Evolutionary conservation across 1,139 yeast species (phyloP), one percentile per base, ranked within the genome.

Genomic region (Blastobotrys raffinosifermentans): DNA sequence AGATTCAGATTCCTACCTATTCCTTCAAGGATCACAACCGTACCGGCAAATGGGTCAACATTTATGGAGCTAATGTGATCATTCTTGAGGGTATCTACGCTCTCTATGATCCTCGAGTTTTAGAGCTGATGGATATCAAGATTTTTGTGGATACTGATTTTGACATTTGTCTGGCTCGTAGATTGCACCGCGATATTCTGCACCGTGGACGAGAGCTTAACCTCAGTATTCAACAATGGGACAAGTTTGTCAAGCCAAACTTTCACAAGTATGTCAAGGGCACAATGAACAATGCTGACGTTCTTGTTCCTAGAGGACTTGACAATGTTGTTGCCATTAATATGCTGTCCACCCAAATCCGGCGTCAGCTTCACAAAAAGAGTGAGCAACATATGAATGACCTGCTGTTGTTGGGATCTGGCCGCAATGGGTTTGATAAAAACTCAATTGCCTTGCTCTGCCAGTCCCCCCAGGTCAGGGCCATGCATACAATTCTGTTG

Each of bases 31-130:
- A 71, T 29, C 98, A 91, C 59, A 72, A 73, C 41, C 68, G 96
- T 43, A 80, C 91, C 2, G 74, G 69, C 32, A 77, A 81, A 54
- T 70, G 72, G 25, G 67, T 80, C 33, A 78, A 89, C 2, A 75
- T 91, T n/a, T 89, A 87, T 55, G 98, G 97, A 3, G 96, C 97
- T 21, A 87, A 87, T 55, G 94, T 91, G 14, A 82, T 91, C 44
- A 81, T 91, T 10, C 67, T 91, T 27, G 98, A 91, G 58, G 98
- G 98, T 0, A 79, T 91, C 10, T 86, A 83, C 58, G 89, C 96
- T 0, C 63, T 91, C 35, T 77, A 80, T 49, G 89, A 83, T 54
- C 69, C 71, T 36, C 70, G 91, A 33, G 63, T 91, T 8, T 61
- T 82, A 38, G 80, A 73, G 13, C 58, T 87, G 52, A 82, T 89